Evolutionary conservation across 129 eudicot species (phyloP).

Genomic region (Pseudognaphalium luteoalbum): DNA sequence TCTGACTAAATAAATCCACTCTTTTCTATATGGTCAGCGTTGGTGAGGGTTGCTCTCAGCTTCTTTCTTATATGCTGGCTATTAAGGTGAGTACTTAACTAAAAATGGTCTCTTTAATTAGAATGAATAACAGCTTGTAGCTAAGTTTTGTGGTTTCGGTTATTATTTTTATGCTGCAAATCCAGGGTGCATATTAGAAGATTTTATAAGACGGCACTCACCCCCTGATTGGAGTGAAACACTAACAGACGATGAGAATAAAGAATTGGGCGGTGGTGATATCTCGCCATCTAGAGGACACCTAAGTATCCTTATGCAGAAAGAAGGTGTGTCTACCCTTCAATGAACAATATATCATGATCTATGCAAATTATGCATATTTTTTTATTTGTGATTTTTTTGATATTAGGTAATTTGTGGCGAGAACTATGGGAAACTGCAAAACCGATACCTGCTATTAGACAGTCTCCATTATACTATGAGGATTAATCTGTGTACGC

Average conservation of each 20-base stretch:
- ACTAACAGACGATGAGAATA: slow-evolving; percentile 41
- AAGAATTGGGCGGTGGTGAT: slow-evolving; percentile 34
- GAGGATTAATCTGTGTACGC: slow-evolving; percentile 98
- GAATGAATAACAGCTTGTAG: not conserved
- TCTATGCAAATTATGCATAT: not conserved
- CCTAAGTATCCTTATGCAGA: slow-evolving; percentile 83
- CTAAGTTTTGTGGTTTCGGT: slow-evolving; percentile 5
- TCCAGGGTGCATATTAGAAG: slow-evolving; percentile 96
- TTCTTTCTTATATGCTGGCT: slow-evolving; percentile 99
- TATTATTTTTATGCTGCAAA: slow-evolving; percentile 81
- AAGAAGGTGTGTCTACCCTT: slow-evolving; percentile 57
- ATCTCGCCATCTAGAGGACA: slow-evolving; percentile 67
- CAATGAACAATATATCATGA: not conserved
- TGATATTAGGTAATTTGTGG: slow-evolving; percentile 88
- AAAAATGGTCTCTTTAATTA: not conserved
- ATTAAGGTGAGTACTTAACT: slow-evolving; percentile 59
- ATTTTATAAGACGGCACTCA: slow-evolving; percentile 98
- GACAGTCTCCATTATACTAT: slow-evolving; percentile 84
- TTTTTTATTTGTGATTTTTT: not conserved
- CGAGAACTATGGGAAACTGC: slow-evolving; percentile 89
- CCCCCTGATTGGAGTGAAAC: slow-evolving; percentile 96
- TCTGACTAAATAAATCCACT: slow-evolving; percentile 10
- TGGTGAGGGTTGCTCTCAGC: slow-evolving; percentile 99
- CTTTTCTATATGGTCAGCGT: slow-evolving; percentile 51
- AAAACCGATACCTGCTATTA: slow-evolving; percentile 88